Evolutionary conservation across 208 protist species (phyloP), one percentile per base, ranked within the genome.

Genomic region (Naegleria lovaniensis): DNA sequence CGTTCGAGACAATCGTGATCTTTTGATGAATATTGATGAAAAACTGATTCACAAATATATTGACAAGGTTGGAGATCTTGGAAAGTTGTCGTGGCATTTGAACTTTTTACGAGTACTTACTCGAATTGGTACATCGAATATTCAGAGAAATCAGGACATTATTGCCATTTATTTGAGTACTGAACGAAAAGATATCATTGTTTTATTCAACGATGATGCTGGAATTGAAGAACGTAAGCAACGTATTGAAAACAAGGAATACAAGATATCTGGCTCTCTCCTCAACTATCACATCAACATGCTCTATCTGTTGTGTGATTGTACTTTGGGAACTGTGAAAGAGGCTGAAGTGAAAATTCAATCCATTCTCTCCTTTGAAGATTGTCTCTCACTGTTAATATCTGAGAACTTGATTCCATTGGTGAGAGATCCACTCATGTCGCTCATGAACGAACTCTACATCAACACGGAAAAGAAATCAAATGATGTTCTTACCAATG

Each of bases 131-230:
- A 41, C 39, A n/a, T 43, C 25, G 0, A 25, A 25, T 9, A 40
- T 59, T 16, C 39, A 52, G 51, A 87, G 84, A 87, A 88, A 88
- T 59, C 85, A 88, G 58, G 39, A 36, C 33, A 16, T 59, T 25
- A 39, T 88, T 40, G 16, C n/a, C 5, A 59, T 43, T 19, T 38
- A 59, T 5, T 39, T 88, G 0, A 40, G 3, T 7, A 25, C 39
- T 59, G 39, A 58, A 59, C 4, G 36, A 16, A 88, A 88, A 25
- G 43, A 88, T 59, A 39, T 88, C 2, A 40, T 88, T 38, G 5
- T 88, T 59, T n/a, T 88, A 6, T 88, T 59, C n/a, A 88, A 58
- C n/a, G 85, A 88, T 59, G 43, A 51, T 38, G 85, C 15, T n/a
- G 48, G 85, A 1, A 59, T 59, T 19, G 33, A 40, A 36, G n/a